Evolutionary conservation across 441 rosid genomes (phyloP).

Genomic region (Gossypium gossypioides): DNA sequence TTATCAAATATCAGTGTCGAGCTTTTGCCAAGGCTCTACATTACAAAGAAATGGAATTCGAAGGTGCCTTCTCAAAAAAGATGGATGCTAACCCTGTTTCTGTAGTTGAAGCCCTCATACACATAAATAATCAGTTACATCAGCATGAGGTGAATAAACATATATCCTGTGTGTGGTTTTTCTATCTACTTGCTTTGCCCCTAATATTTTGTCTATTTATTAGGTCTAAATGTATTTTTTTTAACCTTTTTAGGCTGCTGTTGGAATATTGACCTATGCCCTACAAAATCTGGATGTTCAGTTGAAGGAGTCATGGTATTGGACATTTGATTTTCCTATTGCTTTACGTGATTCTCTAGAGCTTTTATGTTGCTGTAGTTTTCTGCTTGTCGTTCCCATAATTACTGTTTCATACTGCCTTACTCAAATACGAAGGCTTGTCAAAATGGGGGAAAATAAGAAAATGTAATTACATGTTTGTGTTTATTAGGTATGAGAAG

Average conservation of each 20-base stretch:
- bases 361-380: neutral
- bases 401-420: neutral
- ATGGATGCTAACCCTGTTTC: slow-evolving; percentile 98
- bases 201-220: slow-evolving; percentile 4
- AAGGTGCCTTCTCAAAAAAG: slow-evolving; percentile 78
- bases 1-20: slow-evolving; percentile 54
- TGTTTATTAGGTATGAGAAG: slow-evolving; percentile 81
- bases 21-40: slow-evolving; percentile 99
- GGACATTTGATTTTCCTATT: neutral
- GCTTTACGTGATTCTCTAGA: neutral
- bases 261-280: slow-evolving; percentile 95
- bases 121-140: slow-evolving; percentile 95
- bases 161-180: neutral
- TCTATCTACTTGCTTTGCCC: neutral
- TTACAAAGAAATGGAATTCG: slow-evolving; percentile 99
- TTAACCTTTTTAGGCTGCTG: slow-evolving; percentile 67
- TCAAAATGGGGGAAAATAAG: neutral
- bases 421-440: neutral
- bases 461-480: neutral
- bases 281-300: slow-evolving; percentile 86
- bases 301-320: slow-evolving; percentile 95
- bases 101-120: slow-evolving; percentile 96
- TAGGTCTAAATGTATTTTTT: neutral
- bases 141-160: slow-evolving; percentile 71
- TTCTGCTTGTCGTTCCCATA: neutral